Evolutionary conservation across 352 stramenopile species (phyloP), one percentile per base, ranked within the genome.

Genomic region (Globisporangium okanoganense): DNA sequence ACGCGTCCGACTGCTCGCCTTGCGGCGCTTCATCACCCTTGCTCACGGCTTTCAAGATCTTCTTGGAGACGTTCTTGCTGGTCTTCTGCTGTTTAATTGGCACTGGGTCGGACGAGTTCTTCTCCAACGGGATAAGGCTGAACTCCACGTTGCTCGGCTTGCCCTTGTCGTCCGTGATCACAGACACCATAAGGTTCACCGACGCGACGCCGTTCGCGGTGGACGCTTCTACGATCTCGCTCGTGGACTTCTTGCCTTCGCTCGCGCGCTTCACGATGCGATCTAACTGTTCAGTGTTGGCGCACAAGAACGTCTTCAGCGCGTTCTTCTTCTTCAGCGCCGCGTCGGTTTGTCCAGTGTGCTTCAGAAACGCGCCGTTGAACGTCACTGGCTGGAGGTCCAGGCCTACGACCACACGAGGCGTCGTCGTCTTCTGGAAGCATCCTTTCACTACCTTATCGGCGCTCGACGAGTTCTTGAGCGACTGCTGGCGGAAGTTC

Each of bases 91-190:
- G 18, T 16, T 49, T 24, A 8, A 27, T n/a, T 27, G 6, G 18
- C 40, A 18, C 18, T 13, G 43, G 5, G 18, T 24, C 43, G n/a
- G 43, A 49, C 16, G 43, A 14, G 43, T 16, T 49, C 48, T 38
- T 41, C 16, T 55, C 48, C 27, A 55, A 10, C n/a, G 79, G 76
- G 35, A 88, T 79, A 20, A 88, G 20, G 40, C 74, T 86, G 61
- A 86, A 83, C 71, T 89, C 79, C n/a, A 89, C 68, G 60, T 84
- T 79, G 36, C 56, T 74, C 10, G 71, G 52, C 58, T 89, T 85
- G 54, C 75, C 66, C 41, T 56, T 62, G 27, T 83, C 76, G 48
- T 86, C 79, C 25, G 50, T 54, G 24, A 72, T 77, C 35, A 87
- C 68, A 3, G 79, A 80, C 14, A 76, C 79, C 45, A 89, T 75